phyloP scores from a whole-genome alignment of 163 green algal genomes.

The Chlorella variabilis region DNA sequence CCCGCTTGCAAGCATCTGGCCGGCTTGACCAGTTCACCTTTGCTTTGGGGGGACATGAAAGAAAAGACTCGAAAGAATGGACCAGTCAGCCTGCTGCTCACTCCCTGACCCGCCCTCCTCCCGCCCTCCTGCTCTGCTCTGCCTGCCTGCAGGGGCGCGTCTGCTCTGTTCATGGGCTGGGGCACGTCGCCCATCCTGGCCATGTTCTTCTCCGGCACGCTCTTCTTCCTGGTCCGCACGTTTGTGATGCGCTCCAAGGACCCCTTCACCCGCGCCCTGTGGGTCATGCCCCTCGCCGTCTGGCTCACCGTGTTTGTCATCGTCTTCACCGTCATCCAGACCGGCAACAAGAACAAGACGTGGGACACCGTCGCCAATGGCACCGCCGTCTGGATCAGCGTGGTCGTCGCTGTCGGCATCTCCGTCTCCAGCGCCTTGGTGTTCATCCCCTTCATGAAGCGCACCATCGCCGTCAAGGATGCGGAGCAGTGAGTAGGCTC shows the following conservation, averaged over 20 bases:
- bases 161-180: slow-evolving; percentile 62
- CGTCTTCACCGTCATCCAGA: slow-evolving; percentile 57
- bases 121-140: neutral
- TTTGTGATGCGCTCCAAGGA: slow-evolving; percentile 52
- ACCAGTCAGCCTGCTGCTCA: too few species aligned
- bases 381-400: slow-evolving; percentile 37
- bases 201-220: slow-evolving; percentile 44
- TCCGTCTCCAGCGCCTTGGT: slow-evolving; percentile 45
- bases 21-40: too few species aligned
- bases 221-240: slow-evolving; percentile 51
- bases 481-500: neutral
- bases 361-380: slow-evolving; percentile 47
- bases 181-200: slow-evolving; percentile 60
- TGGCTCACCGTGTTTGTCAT: slow-evolving; percentile 41
- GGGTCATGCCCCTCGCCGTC: slow-evolving; percentile 42
- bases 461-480: slow-evolving; percentile 24
- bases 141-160: slow-evolving; percentile 45
- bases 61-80: too few species aligned
- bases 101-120: too few species aligned
- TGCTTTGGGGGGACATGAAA: too few species aligned
- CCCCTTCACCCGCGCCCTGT: slow-evolving; percentile 46
- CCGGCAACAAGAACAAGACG: slow-evolving; percentile 36
- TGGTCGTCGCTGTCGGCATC: slow-evolving; percentile 45
- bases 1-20: too few species aligned
- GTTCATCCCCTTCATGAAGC: slow-evolving; percentile 51